Conservation (phyloP, 2,329 filamentous ascomycete genomes). For the Geoglossum cookeanum region DNA sequence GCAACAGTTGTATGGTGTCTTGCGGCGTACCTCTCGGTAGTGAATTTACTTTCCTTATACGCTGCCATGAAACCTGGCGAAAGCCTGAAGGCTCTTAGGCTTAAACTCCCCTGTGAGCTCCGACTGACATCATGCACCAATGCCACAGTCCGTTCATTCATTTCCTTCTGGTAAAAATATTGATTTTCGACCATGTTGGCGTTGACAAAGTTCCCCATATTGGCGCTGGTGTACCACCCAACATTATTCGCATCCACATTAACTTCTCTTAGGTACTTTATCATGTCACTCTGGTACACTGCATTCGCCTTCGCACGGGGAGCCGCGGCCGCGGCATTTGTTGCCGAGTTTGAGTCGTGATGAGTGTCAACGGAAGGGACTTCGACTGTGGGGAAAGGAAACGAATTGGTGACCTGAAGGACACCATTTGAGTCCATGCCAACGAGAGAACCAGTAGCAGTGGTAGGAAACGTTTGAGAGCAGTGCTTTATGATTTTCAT, state of each 20-base stretch:
- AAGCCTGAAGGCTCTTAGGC: conserved; percentile 77
- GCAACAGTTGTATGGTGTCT: conserved; percentile 9
- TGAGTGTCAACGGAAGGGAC: conserved; percentile 47
- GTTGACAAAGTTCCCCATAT: conserved; percentile 97
- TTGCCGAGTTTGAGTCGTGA: conserved; percentile 48
- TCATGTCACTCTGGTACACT: conserved; percentile 88
- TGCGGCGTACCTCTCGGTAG: conserved; percentile 57
- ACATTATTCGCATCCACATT: conserved; percentile 97
- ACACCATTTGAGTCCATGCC: conserved; percentile 74
- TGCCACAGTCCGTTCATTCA: conserved; percentile 70
- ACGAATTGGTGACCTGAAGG: conserved; percentile 85
- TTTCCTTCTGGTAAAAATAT: conserved; percentile 85
- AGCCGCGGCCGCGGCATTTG: conserved; percentile 63
- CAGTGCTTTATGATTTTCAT: conserved; percentile 98
- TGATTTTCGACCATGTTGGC: conserved; percentile 94
- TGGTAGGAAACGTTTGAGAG: conserved; percentile 69
- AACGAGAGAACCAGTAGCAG: conserved; percentile 75
- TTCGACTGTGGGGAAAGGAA: conserved; percentile 79
- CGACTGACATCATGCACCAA: conserved; percentile 91
- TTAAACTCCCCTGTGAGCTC: conserved; percentile 79
- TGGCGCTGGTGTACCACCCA: conserved; percentile 96
- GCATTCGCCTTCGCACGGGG: conserved; percentile 83
- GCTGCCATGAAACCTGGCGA: conserved; percentile 75
- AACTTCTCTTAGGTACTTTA: conserved; percentile 87
- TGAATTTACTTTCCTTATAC: conserved; percentile 96